Evolutionary conservation across 495 filamentous ascomycete species (phyloP).

Genomic region (Xylaria bambusicola): DNA sequence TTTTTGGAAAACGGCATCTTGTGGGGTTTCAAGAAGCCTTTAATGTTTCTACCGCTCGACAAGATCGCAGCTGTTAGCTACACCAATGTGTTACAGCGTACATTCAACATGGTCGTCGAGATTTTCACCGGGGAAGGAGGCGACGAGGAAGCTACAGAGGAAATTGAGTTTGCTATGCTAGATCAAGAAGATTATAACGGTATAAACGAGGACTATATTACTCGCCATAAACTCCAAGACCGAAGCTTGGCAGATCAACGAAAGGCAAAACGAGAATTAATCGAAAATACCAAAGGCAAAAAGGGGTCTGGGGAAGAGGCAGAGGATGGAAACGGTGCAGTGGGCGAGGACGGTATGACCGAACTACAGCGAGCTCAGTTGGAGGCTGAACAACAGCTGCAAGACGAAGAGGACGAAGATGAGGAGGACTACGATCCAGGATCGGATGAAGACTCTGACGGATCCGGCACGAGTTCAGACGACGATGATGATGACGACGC

Average conservation of each 20-base stretch:
- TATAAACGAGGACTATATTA: conserved; percentile 79
- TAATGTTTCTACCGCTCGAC: conserved; percentile 81
- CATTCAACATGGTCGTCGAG: conserved; percentile 87
- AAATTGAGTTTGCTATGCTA: conserved; percentile 84
- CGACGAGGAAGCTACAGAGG: conserved; percentile 55
- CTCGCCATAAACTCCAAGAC: conserved; percentile 80
- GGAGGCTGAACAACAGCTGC: conserved; percentile 50
- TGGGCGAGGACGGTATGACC: conserved; percentile 69
- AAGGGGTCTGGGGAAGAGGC: conserved; percentile 67
- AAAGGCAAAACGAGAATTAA: conserved; percentile 68
- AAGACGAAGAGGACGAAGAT: conserved; percentile 78
- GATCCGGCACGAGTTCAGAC: conserved; percentile 58
- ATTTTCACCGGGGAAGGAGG: conserved; percentile 40
- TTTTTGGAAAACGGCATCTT: conserved; percentile 84
- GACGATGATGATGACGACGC: conserved; percentile 55
- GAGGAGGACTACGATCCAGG: conserved; percentile 91
- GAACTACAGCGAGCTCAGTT: conserved; percentile 55
- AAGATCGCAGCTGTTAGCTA: conserved; percentile 81
- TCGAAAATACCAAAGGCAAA: conserved; percentile 47
- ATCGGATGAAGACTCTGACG: conserved; percentile 72
- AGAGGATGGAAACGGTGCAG: conserved; percentile 48
- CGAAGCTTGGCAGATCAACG: conserved; percentile 87
- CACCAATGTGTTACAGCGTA: conserved; percentile 84
- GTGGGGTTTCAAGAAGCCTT: conserved; percentile 94
- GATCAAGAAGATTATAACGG: conserved; percentile 81